These are phyloP conservation scores for Diaporthe vaccinii DNA, from an alignment of 2,329 filamentous ascomycete species.

Conservation along the genomic window DNA sequence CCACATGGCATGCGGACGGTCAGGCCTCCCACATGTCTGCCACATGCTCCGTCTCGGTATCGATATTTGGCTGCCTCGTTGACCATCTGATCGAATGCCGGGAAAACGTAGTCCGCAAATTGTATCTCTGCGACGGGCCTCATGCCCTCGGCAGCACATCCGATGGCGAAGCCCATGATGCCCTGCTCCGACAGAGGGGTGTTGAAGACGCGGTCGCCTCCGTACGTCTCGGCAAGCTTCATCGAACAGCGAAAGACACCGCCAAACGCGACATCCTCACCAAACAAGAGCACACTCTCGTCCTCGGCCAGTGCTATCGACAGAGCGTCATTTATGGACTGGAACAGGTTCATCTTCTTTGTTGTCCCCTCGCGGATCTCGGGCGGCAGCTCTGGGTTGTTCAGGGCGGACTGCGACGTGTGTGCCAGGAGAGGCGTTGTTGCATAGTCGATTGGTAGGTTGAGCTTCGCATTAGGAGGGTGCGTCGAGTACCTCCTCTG, in stretches of 20 bases:
- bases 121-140: slow-evolving; percentile 79
- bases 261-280: slow-evolving; percentile 94
- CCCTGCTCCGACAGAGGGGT: slow-evolving; percentile 79
- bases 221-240: slow-evolving; percentile 76
- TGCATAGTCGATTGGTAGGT: slow-evolving; percentile 89
- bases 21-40: slow-evolving; percentile 78
- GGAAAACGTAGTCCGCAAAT: slow-evolving; percentile 84
- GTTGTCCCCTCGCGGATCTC: slow-evolving; percentile 77
- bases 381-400: slow-evolving; percentile 78
- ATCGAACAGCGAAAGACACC: slow-evolving; percentile 79
- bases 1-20: slow-evolving; percentile 93
- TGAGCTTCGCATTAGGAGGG: slow-evolving; percentile 76
- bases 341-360: slow-evolving; percentile 92
- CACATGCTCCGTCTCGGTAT: slow-evolving; percentile 76
- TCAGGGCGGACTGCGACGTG: slow-evolving; percentile 78
- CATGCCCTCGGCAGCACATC: slow-evolving; percentile 76
- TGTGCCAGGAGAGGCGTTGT: slow-evolving; percentile 86
- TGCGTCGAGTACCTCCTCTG: slow-evolving; percentile 65
- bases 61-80: slow-evolving; percentile 85
- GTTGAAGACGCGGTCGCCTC: slow-evolving; percentile 78
- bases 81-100: slow-evolving; percentile 83
- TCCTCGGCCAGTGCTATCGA: slow-evolving; percentile 85
- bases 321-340: slow-evolving; percentile 92
- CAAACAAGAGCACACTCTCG: slow-evolving; percentile 90
- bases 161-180: slow-evolving; percentile 77